phyloP scores from a whole-genome alignment of 192 early-diverging fungal genomes.

The Cladochytrium replicatum region DNA sequence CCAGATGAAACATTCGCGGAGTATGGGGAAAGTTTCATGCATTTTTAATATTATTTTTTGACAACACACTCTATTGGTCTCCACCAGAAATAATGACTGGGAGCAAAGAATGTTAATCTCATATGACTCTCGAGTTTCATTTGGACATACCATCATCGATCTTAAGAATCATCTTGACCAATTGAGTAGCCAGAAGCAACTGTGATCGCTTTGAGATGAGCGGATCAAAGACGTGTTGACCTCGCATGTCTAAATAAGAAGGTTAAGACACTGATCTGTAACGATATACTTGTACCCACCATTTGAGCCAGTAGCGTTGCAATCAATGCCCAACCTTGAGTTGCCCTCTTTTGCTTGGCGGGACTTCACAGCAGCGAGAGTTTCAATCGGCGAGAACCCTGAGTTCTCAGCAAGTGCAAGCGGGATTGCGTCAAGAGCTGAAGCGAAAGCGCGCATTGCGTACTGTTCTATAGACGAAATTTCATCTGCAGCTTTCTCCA shows the following conservation, averaged over 20 bases:
- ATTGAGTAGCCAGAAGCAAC: slow-evolving; percentile 92
- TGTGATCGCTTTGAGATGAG: slow-evolving; percentile 99
- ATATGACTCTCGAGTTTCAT: slow-evolving; percentile 16
- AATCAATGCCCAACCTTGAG: slow-evolving; percentile 88
- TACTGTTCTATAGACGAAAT: slow-evolving; percentile 94
- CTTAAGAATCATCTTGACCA: slow-evolving; percentile 99
- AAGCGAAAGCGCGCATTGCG: slow-evolving; percentile 97
- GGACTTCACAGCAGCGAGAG: slow-evolving; percentile 89
- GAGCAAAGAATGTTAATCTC: too few relatives aligned
- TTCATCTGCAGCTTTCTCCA: slow-evolving; percentile 82
- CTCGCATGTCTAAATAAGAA: slow-evolving; percentile 76
- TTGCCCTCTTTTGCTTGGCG: slow-evolving; percentile 83
- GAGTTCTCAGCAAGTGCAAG: slow-evolving; percentile 95
- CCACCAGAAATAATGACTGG: too few relatives aligned
- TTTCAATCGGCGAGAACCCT: slow-evolving; percentile 92
- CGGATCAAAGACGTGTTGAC: slow-evolving; percentile 97
- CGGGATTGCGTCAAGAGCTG: slow-evolving; percentile 91
- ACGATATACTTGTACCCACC: slow-evolving; percentile 25
- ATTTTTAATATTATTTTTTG: too few relatives aligned
- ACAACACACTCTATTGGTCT: too few relatives aligned
- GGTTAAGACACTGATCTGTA: neutral
- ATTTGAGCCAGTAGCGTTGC: slow-evolving; percentile 82
- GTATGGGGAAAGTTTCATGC: too few relatives aligned
- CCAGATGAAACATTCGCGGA: too few relatives aligned
- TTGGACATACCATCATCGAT: slow-evolving; percentile 62